Evolutionary conservation across 768 basidiomycete species (phyloP).

Genomic region (Hygrophorus pudorinus): DNA sequence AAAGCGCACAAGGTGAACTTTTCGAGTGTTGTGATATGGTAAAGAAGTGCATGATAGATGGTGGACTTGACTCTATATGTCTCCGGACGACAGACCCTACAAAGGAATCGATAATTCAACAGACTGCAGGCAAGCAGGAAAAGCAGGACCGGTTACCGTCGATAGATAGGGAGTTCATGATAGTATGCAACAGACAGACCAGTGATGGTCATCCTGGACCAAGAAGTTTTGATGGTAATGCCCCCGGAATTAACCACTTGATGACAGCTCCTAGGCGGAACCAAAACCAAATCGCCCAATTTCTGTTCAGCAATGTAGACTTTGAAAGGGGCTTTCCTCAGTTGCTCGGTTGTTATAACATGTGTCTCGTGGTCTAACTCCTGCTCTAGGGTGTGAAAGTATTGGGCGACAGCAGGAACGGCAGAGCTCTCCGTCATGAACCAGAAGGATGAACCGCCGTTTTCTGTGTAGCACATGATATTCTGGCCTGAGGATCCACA

Average conservation of each 20-base stretch:
- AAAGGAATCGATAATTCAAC: neutral
- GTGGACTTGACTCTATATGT: conserved; percentile 66
- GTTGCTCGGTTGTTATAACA: conserved; percentile 50
- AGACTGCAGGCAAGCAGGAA: neutral
- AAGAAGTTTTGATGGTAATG: conserved; percentile 74
- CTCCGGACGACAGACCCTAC: conserved; percentile 72
- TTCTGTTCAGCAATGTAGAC: conserved; percentile 67
- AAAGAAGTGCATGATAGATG: conserved; percentile 43
- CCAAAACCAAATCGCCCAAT: conserved; percentile 69
- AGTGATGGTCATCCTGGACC: conserved; percentile 74
- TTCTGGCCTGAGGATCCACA: conserved; percentile 83
- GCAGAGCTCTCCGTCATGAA: conserved; percentile 68
- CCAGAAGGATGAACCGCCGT: conserved; percentile 70
- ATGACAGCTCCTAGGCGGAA: conserved; percentile 74
- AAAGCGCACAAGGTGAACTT: conserved; percentile 7
- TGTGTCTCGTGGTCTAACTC: conserved; percentile 72
- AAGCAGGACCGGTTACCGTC: conserved; percentile 35
- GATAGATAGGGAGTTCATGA: conserved; percentile 73
- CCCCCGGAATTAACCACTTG: conserved; percentile 79
- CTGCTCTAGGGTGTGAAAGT: conserved; percentile 45
- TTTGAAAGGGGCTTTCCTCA: conserved; percentile 54
- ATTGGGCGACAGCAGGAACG: conserved; percentile 42
- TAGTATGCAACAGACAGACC: conserved; percentile 52
- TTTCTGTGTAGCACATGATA: conserved; percentile 74
- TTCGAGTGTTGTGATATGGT: conserved; percentile 19